Conservation (phyloP, 2,329 filamentous ascomycete species). For the Penicillium sp. region DNA sequence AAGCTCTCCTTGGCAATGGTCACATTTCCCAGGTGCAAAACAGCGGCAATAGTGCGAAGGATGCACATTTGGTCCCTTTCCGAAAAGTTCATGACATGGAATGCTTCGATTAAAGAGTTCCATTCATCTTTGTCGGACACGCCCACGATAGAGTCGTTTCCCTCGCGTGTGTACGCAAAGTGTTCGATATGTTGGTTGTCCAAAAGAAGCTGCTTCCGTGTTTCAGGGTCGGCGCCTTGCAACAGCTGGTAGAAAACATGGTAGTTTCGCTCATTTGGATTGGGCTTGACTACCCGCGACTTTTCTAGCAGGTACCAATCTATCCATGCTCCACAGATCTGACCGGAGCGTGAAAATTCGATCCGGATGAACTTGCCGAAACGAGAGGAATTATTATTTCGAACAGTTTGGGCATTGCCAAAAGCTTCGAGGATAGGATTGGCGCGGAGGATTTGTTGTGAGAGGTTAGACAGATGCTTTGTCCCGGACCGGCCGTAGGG, state of each 20-base stretch:
- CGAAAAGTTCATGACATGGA: conserved; percentile 87
- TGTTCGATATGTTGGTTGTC: conserved; percentile 70
- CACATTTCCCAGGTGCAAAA: conserved; percentile 90
- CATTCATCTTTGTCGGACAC: conserved; percentile 89
- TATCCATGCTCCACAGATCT: conserved; percentile 92
- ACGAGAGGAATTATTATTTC: conserved; percentile 96
- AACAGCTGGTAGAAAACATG: conserved; percentile 96
- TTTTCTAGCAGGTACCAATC: conserved; percentile 99
- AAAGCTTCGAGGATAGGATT: conserved; percentile 98
- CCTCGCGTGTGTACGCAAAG: conserved; percentile 85
- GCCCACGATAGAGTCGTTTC: conserved; percentile 84
- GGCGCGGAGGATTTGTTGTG: conserved; percentile 89
- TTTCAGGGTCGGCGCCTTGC: conserved; percentile 66
- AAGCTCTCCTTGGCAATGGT: conserved; percentile 84
- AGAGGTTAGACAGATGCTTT: conserved; percentile 74
- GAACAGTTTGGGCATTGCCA: conserved; percentile 93
- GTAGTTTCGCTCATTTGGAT: conserved; percentile 85
- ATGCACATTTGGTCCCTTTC: conserved; percentile 78
- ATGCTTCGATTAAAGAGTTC: conserved; percentile 83
- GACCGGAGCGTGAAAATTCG: conserved; percentile 79
- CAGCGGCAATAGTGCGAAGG: conserved; percentile 78
- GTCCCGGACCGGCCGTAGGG: conserved; percentile 54
- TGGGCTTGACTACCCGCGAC: conserved; percentile 89
- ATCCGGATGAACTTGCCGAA: conserved; percentile 99
- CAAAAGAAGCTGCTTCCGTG: conserved; percentile 72